Base-by-base conservation (phyloP, 805 yeast species). In the Candida yuanshanica region DNA sequence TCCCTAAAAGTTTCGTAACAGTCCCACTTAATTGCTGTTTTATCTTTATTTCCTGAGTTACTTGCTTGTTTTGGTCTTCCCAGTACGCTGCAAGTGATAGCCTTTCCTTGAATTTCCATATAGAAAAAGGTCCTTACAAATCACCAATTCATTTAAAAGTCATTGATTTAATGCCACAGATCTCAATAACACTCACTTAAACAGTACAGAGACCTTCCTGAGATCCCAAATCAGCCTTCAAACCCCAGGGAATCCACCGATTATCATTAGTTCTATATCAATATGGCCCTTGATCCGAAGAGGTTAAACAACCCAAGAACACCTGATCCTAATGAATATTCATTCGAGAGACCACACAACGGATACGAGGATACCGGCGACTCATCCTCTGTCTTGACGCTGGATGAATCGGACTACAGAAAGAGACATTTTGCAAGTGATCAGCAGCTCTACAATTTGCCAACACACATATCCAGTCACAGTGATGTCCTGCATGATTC, bases 231-330 rank as follows among this genome's bases (percentile, higher is more conserved):
- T 9, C 14, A 13, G 5, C 16, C 14, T 1, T 13, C 12, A 10
- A 7, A 16, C 22, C 13, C 2, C 9, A 16, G 22, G 22, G 9
- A 23, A n/a, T n/a, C 5, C 13, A 26, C 16, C 16, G 14, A 16
- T 7, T 17, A 4, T 20, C 23, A 26, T 33, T 11, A 23, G 26
- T 14, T 14, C 16, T 18, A 41, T n/a, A n/a, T n/a, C 24, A 36
- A 4, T 17, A 52, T 54, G 59, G 37, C 55, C 16, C 44, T 52
- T 17, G 59, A 54, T 27, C 57, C 59, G 9, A 49, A 53, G 39
- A 47, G 44, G 20, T 33, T 39, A 16, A 39, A 36, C 27, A 38
- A 27, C 21, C 50, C 53, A 16, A 41, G 26, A 18, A 45, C 54
- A 1, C 48, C 53, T 5, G 53, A 47, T 33, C 47, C 47, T 14